Conservation (phyloP, 2,329 filamentous ascomycete genomes). For the Tolypocladium guangdongense region DNA sequence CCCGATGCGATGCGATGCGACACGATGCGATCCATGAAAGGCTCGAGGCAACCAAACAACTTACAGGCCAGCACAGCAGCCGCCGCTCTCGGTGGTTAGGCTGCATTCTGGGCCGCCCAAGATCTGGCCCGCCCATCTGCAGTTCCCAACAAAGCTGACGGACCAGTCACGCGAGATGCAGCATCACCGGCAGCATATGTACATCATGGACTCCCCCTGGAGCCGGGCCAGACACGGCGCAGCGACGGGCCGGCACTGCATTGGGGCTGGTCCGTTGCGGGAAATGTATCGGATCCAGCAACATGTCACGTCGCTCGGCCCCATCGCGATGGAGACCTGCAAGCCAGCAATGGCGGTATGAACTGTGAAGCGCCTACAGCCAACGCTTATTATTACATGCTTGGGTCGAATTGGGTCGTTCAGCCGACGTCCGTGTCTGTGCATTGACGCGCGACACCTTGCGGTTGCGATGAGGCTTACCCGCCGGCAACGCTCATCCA, state of each 20-base stretch:
- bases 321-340: neutral
- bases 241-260: neutral
- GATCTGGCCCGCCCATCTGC: conserved; percentile 6
- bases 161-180: conserved; percentile 5
- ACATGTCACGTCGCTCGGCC: neutral
- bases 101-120: conserved; percentile 1
- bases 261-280: neutral
- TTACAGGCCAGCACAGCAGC: neutral
- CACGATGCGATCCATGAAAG: conserved; percentile 1
- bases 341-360: neutral
- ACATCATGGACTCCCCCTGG: neutral
- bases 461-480: conserved; percentile 2
- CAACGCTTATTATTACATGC: too few species aligned
- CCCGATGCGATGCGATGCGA: conserved; percentile 3
- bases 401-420: neutral
- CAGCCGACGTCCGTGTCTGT: conserved; percentile 1
- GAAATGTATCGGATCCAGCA: neutral
- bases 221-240: neutral
- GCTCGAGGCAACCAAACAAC: neutral
- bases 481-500: neutral
- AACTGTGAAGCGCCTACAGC: too few species aligned
- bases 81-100: neutral
- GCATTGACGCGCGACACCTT: neutral
- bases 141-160: neutral
- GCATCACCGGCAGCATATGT: neutral